Base-by-base conservation (phyloP, 371 early-diverging fungal species). In the Synchytrium microbalum region DNA sequence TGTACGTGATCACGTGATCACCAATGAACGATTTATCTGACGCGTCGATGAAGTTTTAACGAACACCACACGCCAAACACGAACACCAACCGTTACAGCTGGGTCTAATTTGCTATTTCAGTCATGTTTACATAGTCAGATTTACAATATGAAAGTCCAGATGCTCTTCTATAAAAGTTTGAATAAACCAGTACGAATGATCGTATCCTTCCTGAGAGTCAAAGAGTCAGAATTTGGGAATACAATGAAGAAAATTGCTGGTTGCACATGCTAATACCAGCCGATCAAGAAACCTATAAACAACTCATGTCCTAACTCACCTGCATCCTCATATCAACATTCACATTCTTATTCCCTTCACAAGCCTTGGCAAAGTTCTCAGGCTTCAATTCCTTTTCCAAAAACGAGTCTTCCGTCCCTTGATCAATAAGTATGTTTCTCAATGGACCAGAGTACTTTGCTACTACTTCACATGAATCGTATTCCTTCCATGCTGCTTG, bases 151-250 rank as follows among this genome's bases (percentile, higher is more conserved):
- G 92, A 73, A 88, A 90, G 0, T 72, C 66, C 53, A 92, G 77
- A 67, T 92, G 92, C 62, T 89, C 89, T 14, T 84, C 78, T 64
- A 89, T 80, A 72, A 92, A 89, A 23, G 87, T 83, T 58, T 82
- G 77, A 64, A 93, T 86, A 58, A 90, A 92, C 68, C 70, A 93
- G 74, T 92, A 93, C 46, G 84, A 82, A 64, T 93, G 92, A 67
- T 92, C 90, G 66, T 89, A 93, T 23, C 90, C 92, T 24, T 87
- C 87, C 63, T 87, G 90, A n/a, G n/a, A n/a, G n/a, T n/a, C n/a
- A n/a, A n/a, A n/a, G n/a, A n/a, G n/a, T n/a, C n/a, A n/a, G n/a
- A n/a, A n/a, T n/a, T n/a, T n/a, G n/a, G n/a, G n/a, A n/a, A n/a
- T n/a, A n/a, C n/a, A n/a, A n/a, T n/a, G n/a, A n/a, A n/a, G n/a